Evolutionary conservation across 495 filamentous ascomycete genomes (phyloP).

Genomic region (Trichoderma gamsii): DNA sequence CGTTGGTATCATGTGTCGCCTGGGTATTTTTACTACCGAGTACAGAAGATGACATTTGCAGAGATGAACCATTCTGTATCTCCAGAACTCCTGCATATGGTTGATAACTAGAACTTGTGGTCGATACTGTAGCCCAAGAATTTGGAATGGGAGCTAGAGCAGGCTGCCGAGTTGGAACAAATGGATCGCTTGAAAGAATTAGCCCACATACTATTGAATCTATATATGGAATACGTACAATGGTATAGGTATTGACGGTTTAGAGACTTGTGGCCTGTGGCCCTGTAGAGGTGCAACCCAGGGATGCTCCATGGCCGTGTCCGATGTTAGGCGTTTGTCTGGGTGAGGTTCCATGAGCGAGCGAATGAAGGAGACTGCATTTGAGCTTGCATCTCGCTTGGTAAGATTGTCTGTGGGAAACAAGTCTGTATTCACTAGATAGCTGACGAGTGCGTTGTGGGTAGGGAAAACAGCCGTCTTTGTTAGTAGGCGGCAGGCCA

Average conservation of each 20-base stretch:
- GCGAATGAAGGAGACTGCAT: background rate
- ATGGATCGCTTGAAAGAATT: background rate
- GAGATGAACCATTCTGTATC: background rate
- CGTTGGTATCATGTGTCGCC: background rate
- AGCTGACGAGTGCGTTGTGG: background rate
- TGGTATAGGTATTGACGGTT: background rate
- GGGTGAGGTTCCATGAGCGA: background rate
- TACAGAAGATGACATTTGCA: background rate
- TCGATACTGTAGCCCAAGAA: too few species aligned
- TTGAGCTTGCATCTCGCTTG: background rate
- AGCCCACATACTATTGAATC: background rate
- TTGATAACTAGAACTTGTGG: background rate
- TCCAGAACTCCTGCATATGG: background rate
- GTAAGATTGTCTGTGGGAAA: background rate
- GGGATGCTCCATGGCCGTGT: background rate
- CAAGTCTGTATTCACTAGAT: background rate
- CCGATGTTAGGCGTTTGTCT: background rate
- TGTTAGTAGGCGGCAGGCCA: conserved; percentile 16
- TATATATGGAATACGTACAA: background rate
- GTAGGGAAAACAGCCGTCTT: background rate
- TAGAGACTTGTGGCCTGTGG: background rate
- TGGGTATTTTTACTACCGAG: background rate
- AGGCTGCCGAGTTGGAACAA: background rate
- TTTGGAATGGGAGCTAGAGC: too few species aligned
- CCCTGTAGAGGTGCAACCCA: background rate